Conservation (phyloP, 2,329 filamentous ascomycete genomes). For the Xylaria sp. region DNA sequence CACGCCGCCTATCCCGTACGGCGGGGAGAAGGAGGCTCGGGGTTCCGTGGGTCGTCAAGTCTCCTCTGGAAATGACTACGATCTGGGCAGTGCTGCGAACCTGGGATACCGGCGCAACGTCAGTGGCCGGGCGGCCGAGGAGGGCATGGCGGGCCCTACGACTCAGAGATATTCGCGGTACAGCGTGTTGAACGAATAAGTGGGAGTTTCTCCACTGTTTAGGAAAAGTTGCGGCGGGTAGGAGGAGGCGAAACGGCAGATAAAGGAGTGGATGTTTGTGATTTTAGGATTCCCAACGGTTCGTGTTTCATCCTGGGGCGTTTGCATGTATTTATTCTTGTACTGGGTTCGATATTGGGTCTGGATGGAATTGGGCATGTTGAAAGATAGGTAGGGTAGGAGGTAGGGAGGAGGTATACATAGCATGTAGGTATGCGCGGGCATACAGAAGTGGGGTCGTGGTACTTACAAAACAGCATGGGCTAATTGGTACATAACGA, state of each 20-base stretch:
- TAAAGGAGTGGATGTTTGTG: conserved; percentile 10
- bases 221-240: background rate
- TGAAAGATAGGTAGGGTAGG: conserved; percentile 8
- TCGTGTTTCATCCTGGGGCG: conserved; percentile 20
- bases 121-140: conserved; percentile 78
- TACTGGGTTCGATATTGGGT: conserved; percentile 19
- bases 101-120: conserved; percentile 64
- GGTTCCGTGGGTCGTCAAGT: conserved; percentile 59
- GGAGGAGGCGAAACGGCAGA: background rate
- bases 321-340: conserved; percentile 21
- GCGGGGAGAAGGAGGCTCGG: conserved; percentile 37
- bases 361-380: conserved; percentile 22
- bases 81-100: conserved; percentile 52
- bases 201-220: background rate
- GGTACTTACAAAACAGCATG: background rate
- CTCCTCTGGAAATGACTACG: conserved; percentile 68
- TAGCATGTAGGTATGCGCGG: conserved; percentile 1
- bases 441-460: background rate
- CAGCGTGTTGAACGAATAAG: conserved; percentile 43
- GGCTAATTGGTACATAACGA: background rate
- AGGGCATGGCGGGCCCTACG: conserved; percentile 65
- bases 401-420: background rate
- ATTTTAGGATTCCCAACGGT: conserved; percentile 29
- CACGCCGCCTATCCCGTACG: conserved; percentile 66
- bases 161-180: conserved; percentile 44